Conservation (phyloP, 176 grass and related monocot genomes). For the Bonia amplexicaulis region DNA sequence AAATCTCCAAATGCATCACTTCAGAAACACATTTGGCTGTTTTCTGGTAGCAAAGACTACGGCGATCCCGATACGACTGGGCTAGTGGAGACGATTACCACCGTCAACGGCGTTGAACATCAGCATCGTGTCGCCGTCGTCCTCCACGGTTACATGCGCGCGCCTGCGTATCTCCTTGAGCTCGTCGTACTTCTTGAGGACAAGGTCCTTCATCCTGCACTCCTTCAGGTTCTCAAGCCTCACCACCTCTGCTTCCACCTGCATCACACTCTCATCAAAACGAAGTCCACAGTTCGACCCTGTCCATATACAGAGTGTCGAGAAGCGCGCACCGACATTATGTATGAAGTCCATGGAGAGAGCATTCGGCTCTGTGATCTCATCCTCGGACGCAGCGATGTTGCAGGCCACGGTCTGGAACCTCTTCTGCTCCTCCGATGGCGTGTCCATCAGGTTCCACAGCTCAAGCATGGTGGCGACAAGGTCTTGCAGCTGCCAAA, state of each 20-base stretch:
- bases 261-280: background rate
- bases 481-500: conserved; percentile 73
- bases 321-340: conserved; percentile 21
- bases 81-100: background rate
- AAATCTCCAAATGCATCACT: background rate
- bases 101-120: conserved; percentile 41
- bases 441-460: conserved; percentile 94
- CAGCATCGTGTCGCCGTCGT: conserved; percentile 2
- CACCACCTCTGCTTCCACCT: conserved; percentile 79
- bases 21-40: background rate
- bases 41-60: background rate
- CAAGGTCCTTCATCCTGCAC: conserved; percentile 66
- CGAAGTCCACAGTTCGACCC: background rate
- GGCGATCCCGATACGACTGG: background rate
- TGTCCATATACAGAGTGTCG: background rate
- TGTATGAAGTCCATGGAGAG: conserved; percentile 57
- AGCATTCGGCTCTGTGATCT: conserved; percentile 61
- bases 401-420: conserved; percentile 86
- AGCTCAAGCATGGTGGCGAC: conserved; percentile 71
- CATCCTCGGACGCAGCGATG: conserved; percentile 85
- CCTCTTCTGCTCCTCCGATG: conserved; percentile 72
- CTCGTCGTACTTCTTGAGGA: conserved; percentile 64
- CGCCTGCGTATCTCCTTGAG: conserved; percentile 64
- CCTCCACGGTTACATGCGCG: conserved; percentile 36
- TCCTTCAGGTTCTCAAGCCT: conserved; percentile 77